These are phyloP conservation scores for Niveomyces coronatus DNA, from an alignment of 2,329 filamentous ascomycete genomes.

Conservation along the genomic window DNA sequence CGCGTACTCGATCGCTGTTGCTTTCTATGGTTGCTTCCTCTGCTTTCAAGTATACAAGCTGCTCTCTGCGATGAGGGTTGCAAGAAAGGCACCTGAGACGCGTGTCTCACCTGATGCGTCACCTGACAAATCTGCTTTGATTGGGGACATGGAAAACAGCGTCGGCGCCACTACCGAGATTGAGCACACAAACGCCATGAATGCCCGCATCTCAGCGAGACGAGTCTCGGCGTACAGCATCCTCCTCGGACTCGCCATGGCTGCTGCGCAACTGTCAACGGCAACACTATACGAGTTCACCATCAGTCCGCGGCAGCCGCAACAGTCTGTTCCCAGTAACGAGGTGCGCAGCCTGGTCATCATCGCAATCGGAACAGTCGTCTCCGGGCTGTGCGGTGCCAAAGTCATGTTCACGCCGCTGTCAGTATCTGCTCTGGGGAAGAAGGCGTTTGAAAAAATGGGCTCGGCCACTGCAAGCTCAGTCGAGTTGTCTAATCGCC, in stretches of 20 bases:
- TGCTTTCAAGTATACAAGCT: slow-evolving; percentile 1
- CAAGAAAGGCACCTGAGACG: neutral
- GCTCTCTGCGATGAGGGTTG: neutral
- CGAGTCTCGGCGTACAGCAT: slow-evolving; percentile 6
- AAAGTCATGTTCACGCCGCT: neutral
- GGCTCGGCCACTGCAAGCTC: neutral
- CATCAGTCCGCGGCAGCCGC: too few relatives aligned
- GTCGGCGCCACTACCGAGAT: too few relatives aligned
- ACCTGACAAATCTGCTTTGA: too few relatives aligned
- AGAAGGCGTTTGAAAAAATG: neutral
- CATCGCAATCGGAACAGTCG: neutral
- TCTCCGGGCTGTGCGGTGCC: slow-evolving; percentile 5
- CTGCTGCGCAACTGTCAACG: neutral
- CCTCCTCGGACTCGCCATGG: slow-evolving; percentile 2
- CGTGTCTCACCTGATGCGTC: too few relatives aligned
- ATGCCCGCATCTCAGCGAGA: too few relatives aligned
- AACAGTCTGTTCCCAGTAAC: too few relatives aligned
- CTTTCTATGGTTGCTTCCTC: neutral
- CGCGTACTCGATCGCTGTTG: neutral
- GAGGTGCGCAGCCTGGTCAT: slow-evolving; percentile 1
- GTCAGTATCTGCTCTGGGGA: neutral
- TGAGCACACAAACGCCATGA: too few relatives aligned
- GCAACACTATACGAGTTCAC: neutral
- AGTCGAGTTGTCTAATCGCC: neutral
- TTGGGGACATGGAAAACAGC: too few relatives aligned